A percentile compares a stretch with the other conserved stretches of the same genome.
phyloP scores from a whole-genome alignment of 164 flowering plant genomes.

The Macadamia integrifolia region DNA sequence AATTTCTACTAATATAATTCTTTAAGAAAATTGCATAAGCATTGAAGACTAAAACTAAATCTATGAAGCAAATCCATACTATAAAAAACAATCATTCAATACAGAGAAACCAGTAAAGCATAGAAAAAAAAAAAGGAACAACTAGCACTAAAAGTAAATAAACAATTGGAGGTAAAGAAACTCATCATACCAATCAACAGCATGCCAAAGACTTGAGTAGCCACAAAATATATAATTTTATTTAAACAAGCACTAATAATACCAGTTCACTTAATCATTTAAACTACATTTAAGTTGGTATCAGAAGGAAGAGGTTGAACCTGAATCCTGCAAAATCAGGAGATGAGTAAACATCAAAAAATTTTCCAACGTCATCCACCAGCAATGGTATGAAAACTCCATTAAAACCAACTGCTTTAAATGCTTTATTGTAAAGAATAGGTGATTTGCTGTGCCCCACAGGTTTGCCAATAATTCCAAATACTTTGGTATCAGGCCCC shows the following conservation, averaged over 20 bases:
- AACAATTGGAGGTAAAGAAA: too few relatives aligned
- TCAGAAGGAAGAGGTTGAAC: slow-evolving; percentile 28
- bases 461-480: slow-evolving; percentile 93
- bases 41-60: not conserved
- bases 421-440: slow-evolving; percentile 64
- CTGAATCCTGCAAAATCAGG: slow-evolving; percentile 92
- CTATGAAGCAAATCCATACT: not conserved
- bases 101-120: not conserved
- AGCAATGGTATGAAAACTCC: slow-evolving; percentile 77
- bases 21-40: not conserved
- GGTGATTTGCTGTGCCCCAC: slow-evolving; percentile 94
- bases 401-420: slow-evolving; percentile 67
- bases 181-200: too few relatives aligned
- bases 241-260: not conserved
- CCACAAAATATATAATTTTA: not conserved
- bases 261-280: not conserved
- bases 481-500: slow-evolving; percentile 74
- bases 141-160: not conserved
- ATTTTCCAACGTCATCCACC: slow-evolving; percentile 73
- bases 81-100: too few relatives aligned
- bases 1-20: not conserved
- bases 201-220: too few relatives aligned
- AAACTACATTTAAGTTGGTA: not conserved
- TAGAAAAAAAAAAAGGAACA: not conserved
- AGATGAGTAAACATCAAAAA: slow-evolving; percentile 73